Conservation (phyloP, 1,284 basidiomycete species). For the Caloboletus firmus region DNA sequence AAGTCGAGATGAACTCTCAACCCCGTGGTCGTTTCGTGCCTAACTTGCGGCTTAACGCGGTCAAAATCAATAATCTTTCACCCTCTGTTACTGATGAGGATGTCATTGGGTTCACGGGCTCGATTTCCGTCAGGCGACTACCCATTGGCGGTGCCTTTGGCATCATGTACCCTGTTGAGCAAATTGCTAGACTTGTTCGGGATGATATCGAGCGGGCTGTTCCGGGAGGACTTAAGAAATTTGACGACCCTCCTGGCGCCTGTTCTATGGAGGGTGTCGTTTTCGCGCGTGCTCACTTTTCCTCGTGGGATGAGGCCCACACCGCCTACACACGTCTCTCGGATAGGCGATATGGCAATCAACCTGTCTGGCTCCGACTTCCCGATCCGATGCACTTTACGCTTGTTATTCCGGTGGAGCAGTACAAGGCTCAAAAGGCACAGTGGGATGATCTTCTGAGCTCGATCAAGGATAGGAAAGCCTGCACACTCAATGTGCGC, state of each 20-base stretch:
- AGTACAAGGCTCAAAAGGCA: slow-evolving; percentile 50
- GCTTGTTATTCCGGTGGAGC: slow-evolving; percentile 45
- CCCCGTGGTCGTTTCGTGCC: slow-evolving; percentile 26
- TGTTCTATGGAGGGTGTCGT: slow-evolving; percentile 29
- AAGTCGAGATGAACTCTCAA: slow-evolving; percentile 41
- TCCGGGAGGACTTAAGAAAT: slow-evolving; percentile 15
- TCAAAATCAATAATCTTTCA: slow-evolving; percentile 35
- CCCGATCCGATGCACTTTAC: slow-evolving; percentile 48
- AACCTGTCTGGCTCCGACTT: slow-evolving; percentile 38
- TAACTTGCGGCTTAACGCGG: slow-evolving; percentile 30
- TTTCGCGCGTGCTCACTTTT: slow-evolving; percentile 42
- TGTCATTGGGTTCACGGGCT: slow-evolving; percentile 19
- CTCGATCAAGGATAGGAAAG: slow-evolving; percentile 33
- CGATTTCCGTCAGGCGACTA: slow-evolving; percentile 27
- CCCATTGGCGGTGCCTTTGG: neutral
- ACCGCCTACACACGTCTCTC: slow-evolving; percentile 35
- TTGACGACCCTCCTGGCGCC: slow-evolving; percentile 22
- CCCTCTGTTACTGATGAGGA: slow-evolving; percentile 24
- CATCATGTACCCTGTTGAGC: neutral
- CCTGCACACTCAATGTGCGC: slow-evolving; percentile 29
- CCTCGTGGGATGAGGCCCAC: slow-evolving; percentile 48
- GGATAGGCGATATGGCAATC: slow-evolving; percentile 31
- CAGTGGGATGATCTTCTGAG: slow-evolving; percentile 47
- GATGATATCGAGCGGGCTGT: slow-evolving; percentile 22
- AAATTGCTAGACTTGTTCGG: slow-evolving; percentile 17